Base-by-base conservation (phyloP, 2,329 filamentous ascomycete genomes). In the Colletotrichum tanaceti region DNA sequence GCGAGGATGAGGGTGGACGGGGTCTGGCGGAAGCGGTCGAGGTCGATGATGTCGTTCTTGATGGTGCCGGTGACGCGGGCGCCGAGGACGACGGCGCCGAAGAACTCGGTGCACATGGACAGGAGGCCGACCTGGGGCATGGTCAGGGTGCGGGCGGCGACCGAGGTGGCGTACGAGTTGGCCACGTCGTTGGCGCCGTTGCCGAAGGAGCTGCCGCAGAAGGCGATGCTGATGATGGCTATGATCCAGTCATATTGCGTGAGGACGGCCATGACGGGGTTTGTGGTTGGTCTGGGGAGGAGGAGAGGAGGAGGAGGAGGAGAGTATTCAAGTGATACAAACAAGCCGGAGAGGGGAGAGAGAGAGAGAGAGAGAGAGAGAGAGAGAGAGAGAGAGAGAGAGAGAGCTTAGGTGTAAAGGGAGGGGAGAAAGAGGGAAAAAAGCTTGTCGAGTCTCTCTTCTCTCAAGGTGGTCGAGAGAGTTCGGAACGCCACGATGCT, bases 161-260 rank as follows among this genome's bases (percentile, higher is more conserved):
- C 83, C 3, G 80, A 83, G 22, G 83, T 85, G 38, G 85, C 85
- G 76, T 85, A 87, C 0, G 84, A 80, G 74, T 86, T 87, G 39
- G 65, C 60, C 46, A 71, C 68, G 65, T 71, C 68, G 65, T 71
- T 71, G 39, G 68, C 68, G 4, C 68, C 68, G 41, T 71, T 71
- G 2, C 69, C 69, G 43, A 71, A 63, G 6, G 65, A 64, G 41
- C 57, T 62, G 39, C 69, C 69, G 57, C 69, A 71, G 52, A 71
- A 69, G 41, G 69, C 69, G 44, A 71, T 58, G 47, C 55, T 71
- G 43, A 67, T 71, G 22, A 69, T 9, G 24, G 69, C 69, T 28
- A 71, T 68, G 61, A 71, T 69, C 69, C 69, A 71, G 35, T 69
- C 65, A 50, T 71, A 71, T 20, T 71, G 65, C 20, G 61, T 28